Evolutionary conservation across 495 filamentous ascomycete species (phyloP).

Genomic region (Penicillium silybi): DNA sequence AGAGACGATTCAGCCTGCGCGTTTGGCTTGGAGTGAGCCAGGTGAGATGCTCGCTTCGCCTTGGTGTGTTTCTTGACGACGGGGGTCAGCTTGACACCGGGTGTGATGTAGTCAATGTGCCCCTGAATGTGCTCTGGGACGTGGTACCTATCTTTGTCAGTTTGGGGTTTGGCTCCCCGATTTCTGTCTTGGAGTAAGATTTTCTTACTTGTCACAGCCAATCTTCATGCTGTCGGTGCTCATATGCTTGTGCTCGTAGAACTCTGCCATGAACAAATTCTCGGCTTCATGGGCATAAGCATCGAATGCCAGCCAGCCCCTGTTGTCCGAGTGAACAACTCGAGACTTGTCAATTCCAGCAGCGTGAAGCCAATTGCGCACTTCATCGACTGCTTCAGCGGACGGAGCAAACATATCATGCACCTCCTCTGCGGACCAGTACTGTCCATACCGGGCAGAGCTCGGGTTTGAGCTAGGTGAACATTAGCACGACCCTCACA

Average conservation of each 20-base stretch:
- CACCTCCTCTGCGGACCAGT: slow-evolving; percentile 55
- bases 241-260: slow-evolving; percentile 53
- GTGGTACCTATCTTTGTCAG: slow-evolving; percentile 39
- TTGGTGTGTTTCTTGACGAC: slow-evolving; percentile 22
- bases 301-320: slow-evolving; percentile 56
- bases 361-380: slow-evolving; percentile 42
- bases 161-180: background rate
- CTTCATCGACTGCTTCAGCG: slow-evolving; percentile 39
- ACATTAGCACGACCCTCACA: slow-evolving; percentile 12
- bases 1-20: background rate
- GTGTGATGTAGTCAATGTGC: slow-evolving; percentile 59
- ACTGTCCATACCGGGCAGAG: slow-evolving; percentile 58
- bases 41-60: slow-evolving; percentile 19
- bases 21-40: slow-evolving; percentile 11
- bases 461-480: slow-evolving; percentile 59
- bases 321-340: slow-evolving; percentile 46
- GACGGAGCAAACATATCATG: slow-evolving; percentile 52
- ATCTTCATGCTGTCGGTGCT: slow-evolving; percentile 40
- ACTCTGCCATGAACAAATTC: slow-evolving; percentile 54
- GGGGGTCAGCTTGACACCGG: slow-evolving; percentile 47
- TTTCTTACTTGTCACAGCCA: slow-evolving; percentile 44
- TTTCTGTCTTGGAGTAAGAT: background rate
- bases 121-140: slow-evolving; percentile 46
- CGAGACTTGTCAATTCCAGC: slow-evolving; percentile 47
- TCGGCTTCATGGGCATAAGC: slow-evolving; percentile 54